A percentile compares a stretch with the other conserved stretches of the same genome.
Evolutionary conservation across 176 grass and related monocot species (phyloP).

Genomic region (Carex scoparia): DNA sequence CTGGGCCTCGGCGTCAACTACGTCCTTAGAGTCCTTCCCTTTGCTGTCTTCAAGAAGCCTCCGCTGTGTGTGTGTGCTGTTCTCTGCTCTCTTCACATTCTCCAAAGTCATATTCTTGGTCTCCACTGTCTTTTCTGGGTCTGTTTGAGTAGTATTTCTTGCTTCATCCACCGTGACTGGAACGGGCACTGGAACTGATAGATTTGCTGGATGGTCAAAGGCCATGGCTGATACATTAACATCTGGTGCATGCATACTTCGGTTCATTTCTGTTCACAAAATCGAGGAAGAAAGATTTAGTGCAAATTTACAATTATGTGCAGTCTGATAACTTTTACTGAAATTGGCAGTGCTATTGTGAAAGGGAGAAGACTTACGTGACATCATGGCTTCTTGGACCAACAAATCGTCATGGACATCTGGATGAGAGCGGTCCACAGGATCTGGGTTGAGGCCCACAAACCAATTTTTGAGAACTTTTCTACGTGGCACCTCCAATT

Average conservation of each 20-base stretch:
- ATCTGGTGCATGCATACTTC: not conserved
- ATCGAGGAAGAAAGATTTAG: not conserved
- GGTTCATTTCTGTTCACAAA: conserved; percentile 19
- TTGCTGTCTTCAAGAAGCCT: conserved; percentile 70
- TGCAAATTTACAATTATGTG: not conserved
- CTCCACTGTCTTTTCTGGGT: not conserved
- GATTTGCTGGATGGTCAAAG: conserved; percentile 12
- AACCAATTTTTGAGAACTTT: conserved; percentile 93
- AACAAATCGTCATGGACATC: conserved; percentile 83
- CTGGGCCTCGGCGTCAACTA: conserved; percentile 22
- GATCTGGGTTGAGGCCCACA: conserved; percentile 77
- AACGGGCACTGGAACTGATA: not conserved
- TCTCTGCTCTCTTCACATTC: conserved; percentile 24
- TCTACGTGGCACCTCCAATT: conserved; percentile 87
- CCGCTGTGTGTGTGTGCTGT: conserved; percentile 45
- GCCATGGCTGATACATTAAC: conserved; percentile 6
- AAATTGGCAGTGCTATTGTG: not conserved
- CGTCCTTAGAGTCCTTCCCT: conserved; percentile 43
- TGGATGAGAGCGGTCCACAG: conserved; percentile 77
- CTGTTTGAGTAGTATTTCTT: not conserved
- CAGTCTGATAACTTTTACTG: not conserved
- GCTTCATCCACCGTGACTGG: not conserved
- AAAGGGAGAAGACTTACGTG: conserved; percentile 9
- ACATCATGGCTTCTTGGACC: conserved; percentile 34
- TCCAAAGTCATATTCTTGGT: conserved; percentile 14